Evolutionary conservation across 352 stramenopile genomes (phyloP), one percentile per base, ranked within the genome.

Genomic region (Plasmopara viticola): DNA sequence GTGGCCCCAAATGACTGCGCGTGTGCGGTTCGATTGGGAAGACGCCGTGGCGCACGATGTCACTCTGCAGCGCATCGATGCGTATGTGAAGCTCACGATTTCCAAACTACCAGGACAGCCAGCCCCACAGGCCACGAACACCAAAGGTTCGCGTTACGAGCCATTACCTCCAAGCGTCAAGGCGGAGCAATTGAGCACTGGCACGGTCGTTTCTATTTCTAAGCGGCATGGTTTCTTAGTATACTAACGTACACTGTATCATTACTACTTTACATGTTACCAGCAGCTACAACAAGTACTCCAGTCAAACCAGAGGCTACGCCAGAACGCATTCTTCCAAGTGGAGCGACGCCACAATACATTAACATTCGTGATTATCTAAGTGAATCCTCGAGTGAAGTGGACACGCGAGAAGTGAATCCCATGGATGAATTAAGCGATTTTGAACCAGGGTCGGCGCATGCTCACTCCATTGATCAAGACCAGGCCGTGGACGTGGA

Each of bases 371-470:
- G 46, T 5, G 54, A 59, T 13, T 75, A 78, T 46, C 46, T 59
- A 53, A 79, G 56, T 55, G 71, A 78, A 31, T 73, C 64, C n/a
- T 83, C 68, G 4, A 84, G 68, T 28, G 75, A 86, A 28, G 29
- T 65, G 7, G 75, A 84, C 28, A 64, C 39, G 33, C 51, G 52
- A 0, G 76, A 87, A 48, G 57, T 87, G 15, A 69, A 87, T 53
- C 74, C 74, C 9, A 82, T 80, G 64, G 72, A 87, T 44, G 74
- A 79, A 44, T 61, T 87, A 12, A 77, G 64, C 28, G 74, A 85
- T 51, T 75, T 87, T 64, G 77, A 84, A 56, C 45, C 44, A 29
- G 61, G 64, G 7, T 10, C 47, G 37, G 42, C 48, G n/a, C 43
- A 56, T 15, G 25, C 13, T 13, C 20, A 48, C 1, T 8, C 37